Evolutionary conservation across 768 basidiomycete species (phyloP), one percentile per base, ranked within the genome.

Genomic region (Postia placenta): DNA sequence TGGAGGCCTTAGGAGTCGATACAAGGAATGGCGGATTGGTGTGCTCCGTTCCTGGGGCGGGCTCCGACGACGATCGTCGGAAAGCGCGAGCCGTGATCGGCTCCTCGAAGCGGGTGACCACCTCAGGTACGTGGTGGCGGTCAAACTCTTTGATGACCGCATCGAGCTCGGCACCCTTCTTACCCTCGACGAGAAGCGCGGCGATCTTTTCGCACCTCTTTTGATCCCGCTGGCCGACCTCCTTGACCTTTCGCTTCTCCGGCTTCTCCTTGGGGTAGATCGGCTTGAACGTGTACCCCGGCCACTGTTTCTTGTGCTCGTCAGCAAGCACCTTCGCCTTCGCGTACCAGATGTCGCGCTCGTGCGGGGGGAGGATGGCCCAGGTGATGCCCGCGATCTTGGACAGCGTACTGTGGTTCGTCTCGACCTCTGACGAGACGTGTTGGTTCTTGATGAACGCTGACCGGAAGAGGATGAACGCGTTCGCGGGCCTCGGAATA

Each of bases 321-420:
- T 81, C 84, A 42, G 79, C 76, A 0, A 83, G 84, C 36, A 72
- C 69, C 69, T 82, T 83, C 15, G 88, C 88, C 65, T 87, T 86
- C 45, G 70, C 69, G 57, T 87, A 82, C 88, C 88, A 91, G 42
- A 84, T 67, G 65, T 85, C 76, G 9, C 84, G 78, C 62, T 91
- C 84, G n/a, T 80, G 78, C 50, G 82, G 74, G 1, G 85, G 79
- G 51, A 91, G 76, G 49, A 78, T 83, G 66, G 86, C 80, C 88
- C 87, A 91, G 26, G 86, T 87, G 52, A 87, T 70, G 20, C 87
- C 87, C 51, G 89, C 86, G 60, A 88, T 90, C 76, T 87, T 89
- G 12, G 86, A 88, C 15, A 90, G 71, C 3, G 87, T 88, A 57
- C 82, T 84, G 68, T 88, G 87, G 63, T 85, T 88, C 25, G 85